These are phyloP conservation scores for Pseudogymnoascus sp. DNA, from an alignment of 2,329 filamentous ascomycete species.

Conservation along the genomic window DNA sequence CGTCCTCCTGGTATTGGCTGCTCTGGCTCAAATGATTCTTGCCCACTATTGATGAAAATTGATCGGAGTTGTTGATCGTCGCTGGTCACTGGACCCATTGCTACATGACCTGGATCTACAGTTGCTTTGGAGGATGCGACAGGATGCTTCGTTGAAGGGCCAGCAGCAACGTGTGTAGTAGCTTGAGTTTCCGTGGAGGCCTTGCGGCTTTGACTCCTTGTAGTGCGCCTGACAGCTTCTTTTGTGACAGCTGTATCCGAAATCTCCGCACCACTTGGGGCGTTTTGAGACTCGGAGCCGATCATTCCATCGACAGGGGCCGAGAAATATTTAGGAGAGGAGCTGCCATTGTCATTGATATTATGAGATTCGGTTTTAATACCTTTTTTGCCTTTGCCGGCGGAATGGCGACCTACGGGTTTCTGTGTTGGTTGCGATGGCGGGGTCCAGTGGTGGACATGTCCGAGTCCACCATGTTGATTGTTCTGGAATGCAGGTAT, in stretches of 20 bases:
- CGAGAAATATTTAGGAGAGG: background rate
- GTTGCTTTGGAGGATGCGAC: background rate
- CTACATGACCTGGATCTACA: background rate
- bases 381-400: slow-evolving; percentile 4
- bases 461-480: background rate
- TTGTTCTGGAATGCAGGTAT: background rate
- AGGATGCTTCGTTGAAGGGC: background rate
- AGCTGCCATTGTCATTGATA: background rate
- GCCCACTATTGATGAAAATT: background rate
- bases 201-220: background rate
- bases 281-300: background rate
- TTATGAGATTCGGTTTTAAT: background rate
- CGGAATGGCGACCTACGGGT: background rate
- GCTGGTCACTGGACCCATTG: background rate
- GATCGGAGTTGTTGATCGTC: background rate
- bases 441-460: background rate
- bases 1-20: background rate
- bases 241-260: background rate
- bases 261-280: slow-evolving; percentile 7
- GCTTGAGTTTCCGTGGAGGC: background rate
- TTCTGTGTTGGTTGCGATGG: background rate
- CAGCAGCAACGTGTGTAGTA: background rate
- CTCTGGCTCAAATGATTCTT: background rate
- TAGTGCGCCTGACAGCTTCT: background rate
- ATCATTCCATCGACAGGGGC: background rate